Base-by-base conservation (phyloP, 1,284 basidiomycete genomes). In the Puccinia coronata region DNA sequence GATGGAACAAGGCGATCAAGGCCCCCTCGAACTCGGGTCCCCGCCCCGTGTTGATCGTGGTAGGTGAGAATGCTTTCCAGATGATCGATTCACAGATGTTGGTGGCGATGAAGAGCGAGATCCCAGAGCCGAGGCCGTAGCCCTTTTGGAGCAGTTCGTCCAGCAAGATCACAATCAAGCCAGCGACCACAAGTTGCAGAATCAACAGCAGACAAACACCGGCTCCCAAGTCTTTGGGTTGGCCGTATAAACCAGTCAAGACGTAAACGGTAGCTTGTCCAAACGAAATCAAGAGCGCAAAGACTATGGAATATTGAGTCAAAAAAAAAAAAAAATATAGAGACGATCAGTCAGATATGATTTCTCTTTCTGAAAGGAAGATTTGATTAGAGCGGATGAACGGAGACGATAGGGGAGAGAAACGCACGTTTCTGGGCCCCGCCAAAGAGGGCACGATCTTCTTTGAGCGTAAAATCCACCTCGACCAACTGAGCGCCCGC, bases 21-120 rank as follows among this genome's bases (percentile, higher is more conserved):
- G 96, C 96, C 83, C 96, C 96, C 86, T 99, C 96, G 84, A 99
- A 99, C 87, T 99, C 96, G 82, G 96, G 94, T 8, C 96, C 96
- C 84, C 96, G 93, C 75, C 96, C 96, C 36, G 95, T 98, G 90
- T 99, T 99, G 88, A 98, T 88, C 69, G 96, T 98, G 47, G 95
- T 98, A 41, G 96, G 97, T 2, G 94, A 96, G 88, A 99, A 98
- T 1, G 96, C 96, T 87, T 99, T 99, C 96, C 96, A 99, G 85
- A 98, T 91, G 88, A 99, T 99, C 82, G 93, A 94, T 88, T 99
- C 96, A 88, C 97, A 99, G 84, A 98, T 98, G 90, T 98, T 99
- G 88, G 96, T 98, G 5, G 96, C 96, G 84, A 98, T 98, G 90
- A 98, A 99, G 83, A 98, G 92, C 82, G 96, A 97, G 87, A 99